Conservation (phyloP, 1,284 basidiomycete genomes). For the Cryptococcus maquisensis region DNA sequence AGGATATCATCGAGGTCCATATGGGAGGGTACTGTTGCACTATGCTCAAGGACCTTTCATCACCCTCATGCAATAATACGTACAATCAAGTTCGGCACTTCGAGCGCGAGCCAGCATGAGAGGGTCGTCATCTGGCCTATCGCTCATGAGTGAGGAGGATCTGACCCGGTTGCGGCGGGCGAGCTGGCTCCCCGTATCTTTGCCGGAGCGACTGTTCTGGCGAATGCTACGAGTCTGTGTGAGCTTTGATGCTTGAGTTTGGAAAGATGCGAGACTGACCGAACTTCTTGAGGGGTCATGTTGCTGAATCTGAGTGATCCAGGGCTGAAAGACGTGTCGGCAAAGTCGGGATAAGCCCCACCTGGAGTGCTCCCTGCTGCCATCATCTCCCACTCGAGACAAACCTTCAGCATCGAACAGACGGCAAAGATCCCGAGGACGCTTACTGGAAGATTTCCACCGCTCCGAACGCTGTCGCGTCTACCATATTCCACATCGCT, state of each 20-base stretch:
- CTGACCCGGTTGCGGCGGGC: background rate
- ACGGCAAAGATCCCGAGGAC: background rate
- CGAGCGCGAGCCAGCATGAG: conserved; percentile 8
- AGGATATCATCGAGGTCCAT: conserved; percentile 2
- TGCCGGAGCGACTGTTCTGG: conserved; percentile 5
- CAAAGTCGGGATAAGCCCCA: conserved; percentile 10
- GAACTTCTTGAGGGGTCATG: conserved; percentile 35
- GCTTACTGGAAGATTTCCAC: conserved; percentile 19
- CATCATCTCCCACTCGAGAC: conserved; percentile 13
- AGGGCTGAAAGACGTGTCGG: conserved; percentile 19
- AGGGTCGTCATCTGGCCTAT: conserved; percentile 20
- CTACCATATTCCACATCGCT: conserved; percentile 16
- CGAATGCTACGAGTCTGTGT: conserved; percentile 2
- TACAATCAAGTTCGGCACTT: conserved; percentile 18
- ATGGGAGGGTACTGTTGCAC: background rate
- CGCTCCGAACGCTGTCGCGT: conserved; percentile 15
- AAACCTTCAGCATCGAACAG: background rate
- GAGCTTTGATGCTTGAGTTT: background rate
- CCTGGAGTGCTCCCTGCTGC: conserved; percentile 8
- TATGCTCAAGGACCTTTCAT: background rate
- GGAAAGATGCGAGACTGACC: conserved; percentile 7
- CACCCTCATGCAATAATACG: background rate
- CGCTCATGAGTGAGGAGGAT: conserved; percentile 14
- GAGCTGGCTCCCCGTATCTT: background rate
- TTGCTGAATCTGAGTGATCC: conserved; percentile 23